Base-by-base conservation (phyloP, 129 eudicot species). In the Flaveria ramosissima region DNA sequence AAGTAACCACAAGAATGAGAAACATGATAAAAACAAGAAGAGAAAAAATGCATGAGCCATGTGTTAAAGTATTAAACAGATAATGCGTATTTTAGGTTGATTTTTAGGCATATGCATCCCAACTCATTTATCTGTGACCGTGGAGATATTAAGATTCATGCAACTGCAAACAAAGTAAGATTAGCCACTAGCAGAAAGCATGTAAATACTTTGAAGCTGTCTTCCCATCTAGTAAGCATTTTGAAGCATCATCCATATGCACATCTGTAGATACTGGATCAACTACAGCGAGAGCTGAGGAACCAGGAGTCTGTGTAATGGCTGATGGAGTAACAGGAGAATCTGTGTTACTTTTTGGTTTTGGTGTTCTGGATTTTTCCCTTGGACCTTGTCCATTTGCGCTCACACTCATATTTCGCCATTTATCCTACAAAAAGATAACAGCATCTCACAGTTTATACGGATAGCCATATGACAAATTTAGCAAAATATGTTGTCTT, bases 331-430 rank as follows among this genome's bases (percentile, higher is more conserved):
- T 45, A 27, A 83, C 84, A 13, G 87, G 79, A 23, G 86, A 84
- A 80, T 84, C 98, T 42, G 85, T 76, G 3, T 92, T 95, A 70
- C 80, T 86, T 77, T 86, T 93, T 43, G 83, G 71, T 82, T 83
- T 92, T 21, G 85, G 86, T 60, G 86, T 64, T 84, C 86, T 80
- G 76, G 92, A 85, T 71, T 86, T 93, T 13, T 88, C 95, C 81
- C 96, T 93, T 10, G 95, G 82, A 8, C 88, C 89, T 84, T 77
- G 89, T 3, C 94, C 98, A 78, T 82, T 86, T 20, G 86, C 88
- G 74, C 82, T 79, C 1, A 91, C 93, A 82, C 90, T 88, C 90
- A 93, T 86, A 80, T 93, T 93, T 71, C 98, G 67, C 98, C 98
- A 93, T 83, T 93, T 90, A 81, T 93, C 96, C 98, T 90, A 65